These are phyloP conservation scores for Candida fluviatilis DNA, from an alignment of 805 yeast species.

Conservation along the genomic window DNA sequence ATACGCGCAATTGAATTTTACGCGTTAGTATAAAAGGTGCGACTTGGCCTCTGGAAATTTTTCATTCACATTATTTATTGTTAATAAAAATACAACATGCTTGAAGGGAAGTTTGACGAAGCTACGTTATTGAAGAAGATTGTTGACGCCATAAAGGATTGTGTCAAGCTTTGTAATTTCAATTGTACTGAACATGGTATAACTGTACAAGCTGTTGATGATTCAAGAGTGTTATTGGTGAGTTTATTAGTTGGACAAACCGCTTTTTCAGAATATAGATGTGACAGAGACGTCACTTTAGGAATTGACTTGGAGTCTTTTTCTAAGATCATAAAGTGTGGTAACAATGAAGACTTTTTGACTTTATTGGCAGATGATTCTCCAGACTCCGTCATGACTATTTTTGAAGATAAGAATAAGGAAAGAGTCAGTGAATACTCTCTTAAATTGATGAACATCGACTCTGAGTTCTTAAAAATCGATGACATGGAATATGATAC, in stretches of 20 bases:
- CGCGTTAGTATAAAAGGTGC: conserved; percentile 10
- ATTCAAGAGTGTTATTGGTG: conserved; percentile 90
- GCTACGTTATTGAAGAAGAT: conserved; percentile 88
- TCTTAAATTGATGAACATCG: conserved; percentile 92
- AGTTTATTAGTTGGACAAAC: conserved; percentile 83
- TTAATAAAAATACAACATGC: conserved; percentile 45
- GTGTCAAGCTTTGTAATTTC: conserved; percentile 92
- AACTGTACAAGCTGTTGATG: conserved; percentile 96
- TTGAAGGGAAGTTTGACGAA: conserved; percentile 95
- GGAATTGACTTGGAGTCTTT: conserved; percentile 90
- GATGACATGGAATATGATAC: conserved; percentile 93
- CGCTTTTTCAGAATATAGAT: conserved; percentile 88
- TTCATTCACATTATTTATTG: conserved; percentile 1
- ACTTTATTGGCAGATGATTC: conserved; percentile 86
- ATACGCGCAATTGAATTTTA: background rate
- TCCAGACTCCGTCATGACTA: conserved; percentile 73
- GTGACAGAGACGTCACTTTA: conserved; percentile 88
- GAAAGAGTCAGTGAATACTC: conserved; percentile 91
- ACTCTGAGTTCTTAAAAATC: conserved; percentile 87
- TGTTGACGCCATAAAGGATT: conserved; percentile 90
- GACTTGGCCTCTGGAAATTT: conserved; percentile 9
- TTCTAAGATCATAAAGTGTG: conserved; percentile 84
- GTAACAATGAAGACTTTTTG: conserved; percentile 82
- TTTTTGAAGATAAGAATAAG: conserved; percentile 86
- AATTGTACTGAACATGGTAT: conserved; percentile 95